Conservation (phyloP, 2,329 filamentous ascomycete species). For the Botrytis fragariae region DNA sequence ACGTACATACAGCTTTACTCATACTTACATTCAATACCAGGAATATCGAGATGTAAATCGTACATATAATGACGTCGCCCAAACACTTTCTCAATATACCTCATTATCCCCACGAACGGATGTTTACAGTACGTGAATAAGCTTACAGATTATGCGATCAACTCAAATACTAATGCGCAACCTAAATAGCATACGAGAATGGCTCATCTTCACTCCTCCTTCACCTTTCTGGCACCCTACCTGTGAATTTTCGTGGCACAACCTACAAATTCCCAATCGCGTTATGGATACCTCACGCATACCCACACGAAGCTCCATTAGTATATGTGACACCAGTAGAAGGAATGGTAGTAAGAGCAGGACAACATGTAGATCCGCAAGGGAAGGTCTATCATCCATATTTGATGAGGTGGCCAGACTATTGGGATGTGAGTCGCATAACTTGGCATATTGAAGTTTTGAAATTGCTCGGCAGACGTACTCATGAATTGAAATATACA, state of each 20-base stretch:
- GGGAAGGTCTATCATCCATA: conserved; percentile 96
- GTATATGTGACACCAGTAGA: conserved; percentile 86
- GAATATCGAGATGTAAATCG: conserved; percentile 93
- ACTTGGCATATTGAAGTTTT: neutral
- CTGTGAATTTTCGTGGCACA: conserved; percentile 85
- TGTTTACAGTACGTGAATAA: conserved; percentile 73
- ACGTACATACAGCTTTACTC: neutral
- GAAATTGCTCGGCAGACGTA: conserved; percentile 5
- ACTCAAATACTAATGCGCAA: conserved; percentile 22
- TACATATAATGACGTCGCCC: conserved; percentile 87
- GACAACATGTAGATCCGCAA: conserved; percentile 92
- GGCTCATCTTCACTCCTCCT: conserved; percentile 83
- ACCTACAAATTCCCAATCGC: conserved; percentile 89
- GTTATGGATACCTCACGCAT: conserved; percentile 89
- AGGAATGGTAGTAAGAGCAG: conserved; percentile 84
- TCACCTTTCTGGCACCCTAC: conserved; percentile 81
- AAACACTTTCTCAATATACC: conserved; percentile 74
- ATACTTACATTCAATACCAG: conserved; percentile 46
- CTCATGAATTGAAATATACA: conserved; percentile 39
- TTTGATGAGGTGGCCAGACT: conserved; percentile 81
- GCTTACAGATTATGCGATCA: neutral
- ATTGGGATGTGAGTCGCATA: conserved; percentile 73
- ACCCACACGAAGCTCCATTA: conserved; percentile 81
- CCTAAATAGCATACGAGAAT: conserved; percentile 73
- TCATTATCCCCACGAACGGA: conserved; percentile 84